phyloP scores from a whole-genome alignment of 257 asterid species.

The Nyctanthes arbortristis region DNA sequence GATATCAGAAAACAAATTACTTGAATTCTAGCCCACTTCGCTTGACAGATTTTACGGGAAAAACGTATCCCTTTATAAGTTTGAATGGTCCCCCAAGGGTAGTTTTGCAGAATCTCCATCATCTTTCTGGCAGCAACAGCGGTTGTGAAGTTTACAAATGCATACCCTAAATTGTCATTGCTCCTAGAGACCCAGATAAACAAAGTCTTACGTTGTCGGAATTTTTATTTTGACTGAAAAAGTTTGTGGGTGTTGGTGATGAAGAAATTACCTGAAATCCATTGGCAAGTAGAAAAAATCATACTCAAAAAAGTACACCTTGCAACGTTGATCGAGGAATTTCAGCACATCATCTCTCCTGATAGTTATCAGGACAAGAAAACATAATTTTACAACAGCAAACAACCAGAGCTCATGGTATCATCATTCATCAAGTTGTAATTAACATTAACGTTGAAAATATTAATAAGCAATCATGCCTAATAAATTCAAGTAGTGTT shows the following conservation, averaged over 20 bases:
- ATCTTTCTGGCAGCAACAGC: slow-evolving; percentile 29
- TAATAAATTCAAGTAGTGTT: not conserved
- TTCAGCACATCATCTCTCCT: slow-evolving; percentile 48
- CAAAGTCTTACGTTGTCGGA: not conserved
- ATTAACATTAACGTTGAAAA: not conserved
- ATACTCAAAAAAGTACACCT: slow-evolving; percentile 34
- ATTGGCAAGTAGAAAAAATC: slow-evolving; percentile 62
- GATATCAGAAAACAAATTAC: slow-evolving; percentile 16
- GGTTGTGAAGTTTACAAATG: slow-evolving; percentile 54
- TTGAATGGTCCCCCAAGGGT: slow-evolving; percentile 28
- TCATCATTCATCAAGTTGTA: not conserved
- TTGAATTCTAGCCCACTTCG: slow-evolving; percentile 56
- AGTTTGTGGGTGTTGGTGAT: not conserved
- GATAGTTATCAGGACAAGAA: not conserved
- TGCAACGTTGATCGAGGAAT: slow-evolving; percentile 46
- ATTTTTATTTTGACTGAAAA: not conserved
- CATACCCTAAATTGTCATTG: slow-evolving; percentile 48
- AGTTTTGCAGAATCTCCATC: slow-evolving; percentile 23
- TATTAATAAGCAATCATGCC: not conserved
- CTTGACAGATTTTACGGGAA: slow-evolving; percentile 40
- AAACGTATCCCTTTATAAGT: not conserved
- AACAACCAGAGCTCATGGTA: not conserved
- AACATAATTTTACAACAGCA: not conserved
- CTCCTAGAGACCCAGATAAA: slow-evolving; percentile 11
- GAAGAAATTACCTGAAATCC: slow-evolving; percentile 46